phyloP scores from a whole-genome alignment of 2,329 filamentous ascomycete species.

The Exutisphaerella laricina region DNA sequence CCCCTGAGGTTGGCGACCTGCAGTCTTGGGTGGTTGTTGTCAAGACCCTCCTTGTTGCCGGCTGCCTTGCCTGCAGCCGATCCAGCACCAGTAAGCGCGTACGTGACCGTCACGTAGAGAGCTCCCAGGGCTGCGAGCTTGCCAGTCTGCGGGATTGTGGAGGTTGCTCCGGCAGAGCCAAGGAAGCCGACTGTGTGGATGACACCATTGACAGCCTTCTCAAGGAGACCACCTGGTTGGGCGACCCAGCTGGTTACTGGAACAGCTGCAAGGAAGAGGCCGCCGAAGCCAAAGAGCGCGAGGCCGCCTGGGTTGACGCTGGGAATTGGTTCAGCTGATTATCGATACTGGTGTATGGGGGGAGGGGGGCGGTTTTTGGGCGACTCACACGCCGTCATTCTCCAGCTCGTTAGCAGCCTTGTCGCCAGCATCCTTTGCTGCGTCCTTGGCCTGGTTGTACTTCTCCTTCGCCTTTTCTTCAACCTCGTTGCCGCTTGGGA shows the following conservation, averaged over 20 bases:
- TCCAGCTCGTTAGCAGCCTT: constrained; percentile 14
- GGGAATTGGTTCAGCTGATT: not conserved
- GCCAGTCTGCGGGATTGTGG: constrained; percentile 18
- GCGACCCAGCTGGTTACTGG: constrained; percentile 28
- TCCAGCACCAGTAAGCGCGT: constrained; percentile 26
- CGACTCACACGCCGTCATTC: constrained; percentile 29
- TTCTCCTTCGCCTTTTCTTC: constrained; percentile 1
- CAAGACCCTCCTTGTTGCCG: constrained; percentile 22
- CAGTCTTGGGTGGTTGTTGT: constrained; percentile 26
- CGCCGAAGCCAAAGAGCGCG: constrained; percentile 23
- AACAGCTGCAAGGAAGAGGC: constrained; percentile 28
- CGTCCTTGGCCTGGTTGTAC: constrained; percentile 2
- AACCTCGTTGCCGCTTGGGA: not conserved
- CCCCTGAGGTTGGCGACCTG: constrained; percentile 22
- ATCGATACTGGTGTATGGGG: not conserved
- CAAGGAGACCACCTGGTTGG: constrained; percentile 23
- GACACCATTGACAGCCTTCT: constrained; percentile 27
- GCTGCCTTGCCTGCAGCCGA: constrained; percentile 24
- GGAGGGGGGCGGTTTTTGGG: not conserved
- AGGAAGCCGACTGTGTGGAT: constrained; percentile 22
- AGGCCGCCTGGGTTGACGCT: constrained; percentile 26
- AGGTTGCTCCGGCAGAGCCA: constrained; percentile 19
- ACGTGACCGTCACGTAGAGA: constrained; percentile 27
- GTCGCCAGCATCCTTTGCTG: constrained; percentile 1
- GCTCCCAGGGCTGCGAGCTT: constrained; percentile 28